Evolutionary conservation across 768 basidiomycete species (phyloP).

Genomic region (Boletus rubropictus): DNA sequence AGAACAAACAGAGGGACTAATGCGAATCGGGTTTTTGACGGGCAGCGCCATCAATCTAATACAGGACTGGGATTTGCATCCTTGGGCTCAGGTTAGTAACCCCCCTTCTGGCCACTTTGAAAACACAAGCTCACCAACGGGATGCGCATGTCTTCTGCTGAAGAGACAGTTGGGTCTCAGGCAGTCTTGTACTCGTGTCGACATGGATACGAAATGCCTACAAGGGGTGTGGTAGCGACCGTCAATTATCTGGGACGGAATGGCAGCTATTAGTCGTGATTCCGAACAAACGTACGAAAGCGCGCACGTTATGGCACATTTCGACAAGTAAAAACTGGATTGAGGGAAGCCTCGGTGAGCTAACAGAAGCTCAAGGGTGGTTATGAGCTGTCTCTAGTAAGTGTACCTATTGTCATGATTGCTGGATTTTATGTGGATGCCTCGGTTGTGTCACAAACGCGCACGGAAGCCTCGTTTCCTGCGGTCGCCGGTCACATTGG

Average conservation of each 20-base stretch:
- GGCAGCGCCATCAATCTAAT: conserved; percentile 62
- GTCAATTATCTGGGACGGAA: conserved; percentile 55
- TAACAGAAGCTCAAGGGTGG: conserved; percentile 14
- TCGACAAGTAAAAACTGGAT: conserved; percentile 14
- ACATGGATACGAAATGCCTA: conserved; percentile 68
- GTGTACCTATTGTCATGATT: conserved; percentile 9
- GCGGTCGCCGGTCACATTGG: conserved; percentile 29
- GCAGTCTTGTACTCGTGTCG: conserved; percentile 65
- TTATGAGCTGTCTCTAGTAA: conserved; percentile 15
- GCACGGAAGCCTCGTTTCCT: conserved; percentile 38
- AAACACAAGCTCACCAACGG: conserved; percentile 36
- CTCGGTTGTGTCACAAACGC: conserved; percentile 30
- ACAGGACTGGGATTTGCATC: conserved; percentile 53
- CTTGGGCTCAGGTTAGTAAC: conserved; percentile 28
- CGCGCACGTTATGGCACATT: conserved; percentile 74
- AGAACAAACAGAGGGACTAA: conserved; percentile 47
- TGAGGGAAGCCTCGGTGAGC: conserved; percentile 10
- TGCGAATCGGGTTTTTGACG: conserved; percentile 64
- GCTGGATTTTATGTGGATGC: conserved; percentile 28
- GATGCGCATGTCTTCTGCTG: conserved; percentile 58
- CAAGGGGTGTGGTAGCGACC: conserved; percentile 67
- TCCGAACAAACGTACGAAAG: neutral
- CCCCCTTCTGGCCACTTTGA: neutral
- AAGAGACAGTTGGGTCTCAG: conserved; percentile 60
- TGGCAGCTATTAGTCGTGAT: neutral